Evolutionary conservation across 164 flowering plant genomes (phyloP).

Genomic region (Sedum album): DNA sequence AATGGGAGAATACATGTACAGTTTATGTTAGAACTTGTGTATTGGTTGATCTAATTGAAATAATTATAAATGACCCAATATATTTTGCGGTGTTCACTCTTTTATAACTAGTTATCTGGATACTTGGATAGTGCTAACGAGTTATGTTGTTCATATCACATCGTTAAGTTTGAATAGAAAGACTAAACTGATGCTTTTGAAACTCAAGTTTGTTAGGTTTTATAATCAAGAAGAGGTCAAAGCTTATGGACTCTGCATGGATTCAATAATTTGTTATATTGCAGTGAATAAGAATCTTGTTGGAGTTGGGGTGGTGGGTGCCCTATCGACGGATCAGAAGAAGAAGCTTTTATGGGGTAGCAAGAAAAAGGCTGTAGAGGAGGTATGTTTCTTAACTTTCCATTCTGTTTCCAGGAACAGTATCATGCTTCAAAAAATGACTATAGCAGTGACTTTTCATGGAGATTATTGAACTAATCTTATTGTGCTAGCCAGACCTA

Average conservation of each 20-base stretch:
- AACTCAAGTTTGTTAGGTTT: neutral
- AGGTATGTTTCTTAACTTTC: constrained; percentile 32
- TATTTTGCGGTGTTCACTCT: neutral
- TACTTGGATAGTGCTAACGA: neutral
- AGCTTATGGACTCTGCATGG: neutral
- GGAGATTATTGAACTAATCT: no score
- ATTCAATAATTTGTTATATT: neutral
- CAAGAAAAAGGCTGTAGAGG: constrained; percentile 69
- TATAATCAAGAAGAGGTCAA: neutral
- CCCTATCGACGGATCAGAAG: constrained; percentile 84
- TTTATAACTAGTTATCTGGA: neutral
- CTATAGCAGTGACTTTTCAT: no score
- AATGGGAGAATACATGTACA: neutral
- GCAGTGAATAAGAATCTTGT: constrained; percentile 80
- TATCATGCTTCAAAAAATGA: neutral
- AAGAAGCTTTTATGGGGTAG: constrained; percentile 94
- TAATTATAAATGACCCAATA: neutral
- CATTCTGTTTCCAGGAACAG: neutral
- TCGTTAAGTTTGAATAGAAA: neutral
- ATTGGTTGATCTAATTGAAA: neutral
- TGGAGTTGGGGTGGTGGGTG: constrained; percentile 61
- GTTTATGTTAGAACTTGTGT: neutral
- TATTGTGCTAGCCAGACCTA: neutral
- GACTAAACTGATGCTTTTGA: neutral
- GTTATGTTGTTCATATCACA: neutral